Evolutionary conservation across 225 moss, liverwort and hornwort genomes (phyloP).

Genomic region (Climacium dendroides): DNA sequence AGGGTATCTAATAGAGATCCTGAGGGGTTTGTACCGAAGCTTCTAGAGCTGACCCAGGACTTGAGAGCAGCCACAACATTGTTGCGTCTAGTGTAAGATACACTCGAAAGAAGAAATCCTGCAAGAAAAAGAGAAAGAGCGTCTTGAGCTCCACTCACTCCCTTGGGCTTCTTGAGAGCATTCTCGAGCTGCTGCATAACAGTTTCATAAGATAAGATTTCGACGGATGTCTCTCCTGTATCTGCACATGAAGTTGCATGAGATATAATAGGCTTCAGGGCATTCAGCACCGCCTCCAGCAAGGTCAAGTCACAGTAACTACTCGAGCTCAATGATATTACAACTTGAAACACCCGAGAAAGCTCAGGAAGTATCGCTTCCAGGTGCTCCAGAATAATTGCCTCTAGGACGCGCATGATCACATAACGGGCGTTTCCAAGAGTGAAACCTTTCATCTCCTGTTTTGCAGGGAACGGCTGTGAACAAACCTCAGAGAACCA

Average conservation of each 20-base stretch:
- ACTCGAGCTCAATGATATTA: constrained; percentile 63
- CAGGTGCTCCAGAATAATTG: constrained; percentile 72
- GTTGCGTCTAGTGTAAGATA: constrained; percentile 48
- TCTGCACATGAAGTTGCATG: constrained; percentile 45
- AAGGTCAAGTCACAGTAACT: constrained; percentile 71
- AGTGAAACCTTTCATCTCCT: constrained; percentile 43
- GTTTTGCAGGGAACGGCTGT: constrained; percentile 55
- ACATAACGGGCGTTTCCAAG: constrained; percentile 66
- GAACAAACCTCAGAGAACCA: constrained; percentile 83
- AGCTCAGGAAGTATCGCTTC: constrained; percentile 85
- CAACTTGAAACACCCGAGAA: constrained; percentile 52
- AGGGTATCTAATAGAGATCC: constrained; percentile 41
- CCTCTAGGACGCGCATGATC: constrained; percentile 73
- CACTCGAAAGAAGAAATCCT: constrained; percentile 67
- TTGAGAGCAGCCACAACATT: constrained; percentile 36
- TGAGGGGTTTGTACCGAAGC: constrained; percentile 6
- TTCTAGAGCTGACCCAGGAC: constrained; percentile 45
- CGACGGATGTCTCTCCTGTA: constrained; percentile 39
- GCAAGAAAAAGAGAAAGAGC: constrained; percentile 63
- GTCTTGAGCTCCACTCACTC: constrained; percentile 25
- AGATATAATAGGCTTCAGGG: constrained; percentile 68
- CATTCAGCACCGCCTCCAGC: constrained; percentile 60
- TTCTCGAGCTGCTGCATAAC: constrained; percentile 52
- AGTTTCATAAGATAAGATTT: constrained; percentile 69
- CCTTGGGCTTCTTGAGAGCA: constrained; percentile 9